Evolutionary conservation across 2,329 filamentous ascomycete genomes (phyloP), one percentile per base, ranked within the genome.

Genomic region (Graphilbum fragrans): DNA sequence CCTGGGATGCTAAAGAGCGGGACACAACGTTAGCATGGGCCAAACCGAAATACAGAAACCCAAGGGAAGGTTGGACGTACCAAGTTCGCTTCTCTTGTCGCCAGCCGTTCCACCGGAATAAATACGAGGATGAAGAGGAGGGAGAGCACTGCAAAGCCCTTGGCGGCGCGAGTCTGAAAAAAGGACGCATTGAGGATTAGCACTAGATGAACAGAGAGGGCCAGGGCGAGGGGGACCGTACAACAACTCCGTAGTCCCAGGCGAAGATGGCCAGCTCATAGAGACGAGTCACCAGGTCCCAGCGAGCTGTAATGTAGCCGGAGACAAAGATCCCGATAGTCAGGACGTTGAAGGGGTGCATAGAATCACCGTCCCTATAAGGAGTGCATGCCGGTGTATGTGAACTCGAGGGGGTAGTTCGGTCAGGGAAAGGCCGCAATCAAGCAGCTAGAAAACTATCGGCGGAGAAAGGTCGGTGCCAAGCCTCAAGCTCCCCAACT

Each of bases 311-410:
- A 63, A 90, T 96, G 74, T 98, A 98, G 64, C 92, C 92, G 69
- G 92, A 90, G 74, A 96, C 83, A 71, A 98, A 98, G 70, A 98
- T 95, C 67, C 84, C 87, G 67, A 94, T 80, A 57, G 88, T 94
- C 64, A 95, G 77, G 62, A 90, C 71, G 49, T 90, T 96, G 70
- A 96, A 95, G 58, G 88, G 86, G 86, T 95, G 88, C 90, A 96
- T 96, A 73, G 71, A 75, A 65, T 58, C 41, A 62, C 56, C 64
- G 61, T 32, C 58, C 57, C 51, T 55, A 53, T 42, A 53, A 58
- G 54, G 58, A 56, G 60, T 53, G 58, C 67, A 70, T 70, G 60
- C 64, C 64, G 58, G 25, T 35, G 7, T 20, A 21, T 19, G 14
- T 11, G 16, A 27, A 35, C 35, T 20, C 25, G 22, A 35, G 14